Percentiles rank a stretch among this genome's conserved stretches.
Evolutionary conservation across 2,329 filamentous ascomycete species (phyloP).

Genomic region (Passalora sequoiae): DNA sequence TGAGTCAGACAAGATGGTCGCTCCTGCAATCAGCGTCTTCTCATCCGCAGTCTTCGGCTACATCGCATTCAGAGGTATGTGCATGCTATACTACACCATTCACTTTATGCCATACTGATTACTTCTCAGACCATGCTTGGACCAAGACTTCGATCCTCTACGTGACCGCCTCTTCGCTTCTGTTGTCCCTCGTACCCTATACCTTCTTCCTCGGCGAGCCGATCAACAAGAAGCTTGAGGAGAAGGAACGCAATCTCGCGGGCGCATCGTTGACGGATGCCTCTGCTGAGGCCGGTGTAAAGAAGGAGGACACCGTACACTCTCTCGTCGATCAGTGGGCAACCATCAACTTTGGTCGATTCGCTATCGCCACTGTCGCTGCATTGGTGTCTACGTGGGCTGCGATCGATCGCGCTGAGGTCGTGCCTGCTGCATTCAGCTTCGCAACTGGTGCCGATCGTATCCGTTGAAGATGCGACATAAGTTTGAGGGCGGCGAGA

Average conservation of each 20-base stretch:
- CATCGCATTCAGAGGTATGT: constrained; percentile 42
- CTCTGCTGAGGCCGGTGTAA: constrained; percentile 8
- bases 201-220: constrained; percentile 45
- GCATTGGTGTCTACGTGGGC: constrained; percentile 28
- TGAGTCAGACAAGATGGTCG: constrained; percentile 37
- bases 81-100: constrained; percentile 7
- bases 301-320: constrained; percentile 45
- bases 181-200: constrained; percentile 49
- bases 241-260: constrained; percentile 40
- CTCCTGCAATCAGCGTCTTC: constrained; percentile 39
- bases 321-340: constrained; percentile 54
- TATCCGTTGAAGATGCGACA: constrained; percentile 2
- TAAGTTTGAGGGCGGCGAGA: no score
- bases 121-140: constrained; percentile 13
- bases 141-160: constrained; percentile 41
- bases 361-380: constrained; percentile 25
- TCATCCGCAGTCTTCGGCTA: constrained; percentile 42
- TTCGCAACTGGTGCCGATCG: constrained; percentile 5
- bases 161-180: constrained; percentile 42
- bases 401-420: constrained; percentile 26
- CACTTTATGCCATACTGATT: constrained; percentile 10
- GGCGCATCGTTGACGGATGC: constrained; percentile 28
- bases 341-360: constrained; percentile 47
- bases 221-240: constrained; percentile 47
- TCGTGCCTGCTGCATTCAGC: constrained; percentile 18